These are phyloP conservation scores for Corniculantispora saksenae DNA, from an alignment of 2,329 filamentous ascomycete genomes.

Conservation along the genomic window DNA sequence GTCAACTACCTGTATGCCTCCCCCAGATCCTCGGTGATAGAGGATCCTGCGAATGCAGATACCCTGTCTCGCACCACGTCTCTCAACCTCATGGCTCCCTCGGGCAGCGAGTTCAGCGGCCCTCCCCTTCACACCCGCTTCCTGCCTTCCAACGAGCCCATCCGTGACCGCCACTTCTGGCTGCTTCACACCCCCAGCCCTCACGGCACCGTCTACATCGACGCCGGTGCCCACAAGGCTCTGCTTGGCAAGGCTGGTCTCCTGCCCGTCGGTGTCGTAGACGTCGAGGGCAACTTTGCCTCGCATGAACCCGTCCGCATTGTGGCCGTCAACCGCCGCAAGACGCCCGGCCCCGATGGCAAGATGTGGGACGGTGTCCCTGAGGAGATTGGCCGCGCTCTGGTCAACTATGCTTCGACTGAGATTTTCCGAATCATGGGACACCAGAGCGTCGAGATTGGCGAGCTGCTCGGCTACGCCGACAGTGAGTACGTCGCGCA, in stretches of 20 bases:
- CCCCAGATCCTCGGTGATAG: conserved; percentile 21
- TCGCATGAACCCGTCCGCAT: conserved; percentile 91
- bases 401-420: conserved; percentile 88
- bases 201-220: conserved; percentile 89
- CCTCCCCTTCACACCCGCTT: conserved; percentile 89
- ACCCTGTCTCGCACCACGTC: conserved; percentile 44
- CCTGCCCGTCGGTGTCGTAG: conserved; percentile 86
- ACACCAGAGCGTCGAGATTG: conserved; percentile 78
- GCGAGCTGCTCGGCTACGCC: conserved; percentile 79
- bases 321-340: conserved; percentile 70
- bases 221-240: conserved; percentile 81
- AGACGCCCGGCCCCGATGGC: conserved; percentile 40
- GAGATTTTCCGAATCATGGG: conserved; percentile 88
- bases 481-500: conserved; percentile 93
- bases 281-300: conserved; percentile 83
- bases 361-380: conserved; percentile 54
- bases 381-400: conserved; percentile 78
- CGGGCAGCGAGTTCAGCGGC: conserved; percentile 33
- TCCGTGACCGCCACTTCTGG: conserved; percentile 96
- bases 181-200: conserved; percentile 88
- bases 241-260: conserved; percentile 82
- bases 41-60: conserved; percentile 35
- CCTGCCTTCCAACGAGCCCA: conserved; percentile 78
- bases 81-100: conserved; percentile 34
- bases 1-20: conserved; percentile 71